phyloP scores from a whole-genome alignment of 345 rosid species.

The Dipteronia sinensis region DNA sequence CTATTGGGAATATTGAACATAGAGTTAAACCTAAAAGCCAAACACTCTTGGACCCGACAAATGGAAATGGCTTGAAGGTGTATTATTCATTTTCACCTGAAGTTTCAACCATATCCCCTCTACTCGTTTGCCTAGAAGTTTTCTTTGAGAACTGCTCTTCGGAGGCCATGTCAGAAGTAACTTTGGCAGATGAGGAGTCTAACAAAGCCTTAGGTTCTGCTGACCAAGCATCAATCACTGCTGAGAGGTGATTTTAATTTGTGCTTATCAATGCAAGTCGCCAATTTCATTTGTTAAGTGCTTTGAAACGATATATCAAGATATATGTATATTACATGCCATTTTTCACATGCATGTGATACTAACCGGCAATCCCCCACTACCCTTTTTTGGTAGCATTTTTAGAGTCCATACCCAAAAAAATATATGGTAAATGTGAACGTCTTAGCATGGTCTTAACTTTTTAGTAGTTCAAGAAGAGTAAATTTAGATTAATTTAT shows the following conservation, averaged over 20 bases:
- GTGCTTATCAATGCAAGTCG: background rate
- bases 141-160: constrained; percentile 71
- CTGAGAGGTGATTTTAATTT: constrained; percentile 57
- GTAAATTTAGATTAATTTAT: no score
- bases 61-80: constrained; percentile 84
- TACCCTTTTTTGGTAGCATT: background rate
- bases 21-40: constrained; percentile 70
- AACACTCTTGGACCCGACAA: constrained; percentile 70
- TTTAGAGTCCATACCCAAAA: background rate
- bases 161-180: constrained; percentile 56
- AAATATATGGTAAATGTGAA: background rate
- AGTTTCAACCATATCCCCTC: constrained; percentile 60
- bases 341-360: background rate
- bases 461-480: background rate
- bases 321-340: background rate
- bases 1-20: constrained; percentile 69
- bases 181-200: constrained; percentile 66
- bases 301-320: background rate
- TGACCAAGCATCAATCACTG: constrained; percentile 42
- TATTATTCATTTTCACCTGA: constrained; percentile 79
- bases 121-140: constrained; percentile 65
- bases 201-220: constrained; percentile 47
- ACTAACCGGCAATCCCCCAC: background rate
- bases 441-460: background rate
- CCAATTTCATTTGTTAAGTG: background rate